Percentiles rank a stretch among this genome's conserved stretches.
These are phyloP conservation scores for Ophiostoma himal-ulmi DNA, from an alignment of 2,329 filamentous ascomycete genomes.

Conservation along the genomic window DNA sequence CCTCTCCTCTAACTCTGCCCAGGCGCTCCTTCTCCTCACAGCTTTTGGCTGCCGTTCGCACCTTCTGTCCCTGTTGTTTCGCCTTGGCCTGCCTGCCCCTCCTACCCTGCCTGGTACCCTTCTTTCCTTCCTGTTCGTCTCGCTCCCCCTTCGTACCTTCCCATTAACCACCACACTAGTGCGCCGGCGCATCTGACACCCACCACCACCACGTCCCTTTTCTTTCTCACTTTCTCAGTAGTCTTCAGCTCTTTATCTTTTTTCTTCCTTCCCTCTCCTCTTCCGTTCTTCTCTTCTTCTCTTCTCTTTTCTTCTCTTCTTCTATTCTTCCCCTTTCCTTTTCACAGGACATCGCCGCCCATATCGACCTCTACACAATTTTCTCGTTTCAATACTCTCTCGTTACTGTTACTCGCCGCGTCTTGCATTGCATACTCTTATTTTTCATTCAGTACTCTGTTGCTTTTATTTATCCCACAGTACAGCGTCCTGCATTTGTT, in stretches of 20 bases:
- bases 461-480: background rate
- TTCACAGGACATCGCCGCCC: background rate
- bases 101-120: background rate
- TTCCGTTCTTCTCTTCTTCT: background rate
- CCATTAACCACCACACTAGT: constrained; percentile 11
- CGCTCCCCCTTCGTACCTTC: background rate
- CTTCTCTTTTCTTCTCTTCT: background rate
- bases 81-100: constrained; percentile 16
- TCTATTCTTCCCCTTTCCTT: background rate
- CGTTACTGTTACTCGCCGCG: background rate
- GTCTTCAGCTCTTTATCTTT: background rate
- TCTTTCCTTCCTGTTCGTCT: background rate
- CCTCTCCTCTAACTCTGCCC: constrained; percentile 10
- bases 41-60: background rate
- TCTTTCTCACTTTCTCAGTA: background rate
- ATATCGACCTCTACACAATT: background rate
- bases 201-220: constrained; percentile 1
- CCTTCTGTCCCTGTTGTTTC: constrained; percentile 11
- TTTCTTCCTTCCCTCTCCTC: background rate
- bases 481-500: background rate
- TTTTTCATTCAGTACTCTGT: background rate
- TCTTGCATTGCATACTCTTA: constrained; percentile 9
- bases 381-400: background rate
- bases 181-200: constrained; percentile 19
- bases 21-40: constrained; percentile 1